phyloP scores from a whole-genome alignment of 176 grass and related monocot species.

The Zoysia pacifica region DNA sequence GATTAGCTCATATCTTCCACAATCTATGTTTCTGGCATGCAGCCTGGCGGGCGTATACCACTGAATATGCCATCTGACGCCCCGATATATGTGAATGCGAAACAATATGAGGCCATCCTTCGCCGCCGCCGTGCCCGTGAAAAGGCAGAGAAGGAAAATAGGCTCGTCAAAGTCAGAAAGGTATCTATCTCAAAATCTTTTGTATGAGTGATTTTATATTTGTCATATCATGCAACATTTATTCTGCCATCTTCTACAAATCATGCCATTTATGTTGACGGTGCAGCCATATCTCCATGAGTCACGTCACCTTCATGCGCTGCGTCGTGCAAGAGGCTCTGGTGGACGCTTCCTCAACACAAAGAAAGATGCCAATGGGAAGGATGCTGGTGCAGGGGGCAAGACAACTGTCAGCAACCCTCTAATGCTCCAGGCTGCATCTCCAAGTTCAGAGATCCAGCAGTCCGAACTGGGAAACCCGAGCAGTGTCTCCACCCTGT shows the following conservation, averaged over 20 bases:
- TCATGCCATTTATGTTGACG: neutral
- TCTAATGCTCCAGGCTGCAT: slow-evolving; percentile 33
- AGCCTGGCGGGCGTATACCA: slow-evolving; percentile 62
- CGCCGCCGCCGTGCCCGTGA: slow-evolving; percentile 79
- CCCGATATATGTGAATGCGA: slow-evolving; percentile 89
- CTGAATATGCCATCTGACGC: slow-evolving; percentile 70
- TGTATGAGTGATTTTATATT: neutral
- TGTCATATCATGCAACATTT: neutral
- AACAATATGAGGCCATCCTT: slow-evolving; percentile 84
- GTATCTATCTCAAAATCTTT: slow-evolving; percentile 35
- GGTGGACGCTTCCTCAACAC: slow-evolving; percentile 93
- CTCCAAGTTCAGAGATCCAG: slow-evolving; percentile 72
- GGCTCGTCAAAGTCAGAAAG: slow-evolving; percentile 72
- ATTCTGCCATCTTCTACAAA: neutral
- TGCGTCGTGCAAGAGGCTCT: slow-evolving; percentile 77
- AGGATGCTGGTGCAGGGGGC: slow-evolving; percentile 14
- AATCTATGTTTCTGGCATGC: slow-evolving; percentile 43
- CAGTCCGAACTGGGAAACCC: slow-evolving; percentile 62
- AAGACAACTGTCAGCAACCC: slow-evolving; percentile 18
- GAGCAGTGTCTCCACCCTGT: slow-evolving; percentile 61
- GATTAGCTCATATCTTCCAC: slow-evolving; percentile 18
- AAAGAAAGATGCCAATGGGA: slow-evolving; percentile 46
- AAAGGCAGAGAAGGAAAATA: slow-evolving; percentile 71
- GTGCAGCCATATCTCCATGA: slow-evolving; percentile 94
- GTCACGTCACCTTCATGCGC: slow-evolving; percentile 87